phyloP scores from a whole-genome alignment of 1,139 yeast species.

The Kluyveromyces sp. region DNA sequence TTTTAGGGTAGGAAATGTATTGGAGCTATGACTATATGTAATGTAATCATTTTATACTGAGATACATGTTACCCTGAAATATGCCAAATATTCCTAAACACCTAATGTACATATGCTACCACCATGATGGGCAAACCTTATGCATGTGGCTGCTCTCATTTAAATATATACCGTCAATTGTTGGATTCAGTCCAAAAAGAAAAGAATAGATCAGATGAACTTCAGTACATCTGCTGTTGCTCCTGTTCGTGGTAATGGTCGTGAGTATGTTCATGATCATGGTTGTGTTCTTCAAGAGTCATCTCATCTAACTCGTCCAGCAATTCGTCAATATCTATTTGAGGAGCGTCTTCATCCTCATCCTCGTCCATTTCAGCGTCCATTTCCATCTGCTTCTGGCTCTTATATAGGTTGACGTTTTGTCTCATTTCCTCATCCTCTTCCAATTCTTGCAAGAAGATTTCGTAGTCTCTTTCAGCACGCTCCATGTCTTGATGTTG shows the following conservation, averaged over 20 bases:
- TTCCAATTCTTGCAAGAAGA: conserved; percentile 94
- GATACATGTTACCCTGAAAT: conserved; percentile 1
- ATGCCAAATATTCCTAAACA: conserved; percentile 1
- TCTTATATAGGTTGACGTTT: conserved; percentile 80
- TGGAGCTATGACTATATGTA: not conserved
- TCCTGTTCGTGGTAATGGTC: not conserved
- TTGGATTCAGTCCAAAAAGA: not conserved
- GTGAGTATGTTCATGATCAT: conserved; percentile 7
- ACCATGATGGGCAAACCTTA: not conserved
- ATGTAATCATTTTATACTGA: not conserved
- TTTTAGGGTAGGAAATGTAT: not conserved
- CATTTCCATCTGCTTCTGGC: conserved; percentile 32
- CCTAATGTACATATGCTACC: not conserved
- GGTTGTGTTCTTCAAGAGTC: conserved; percentile 51
- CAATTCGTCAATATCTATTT: conserved; percentile 71
- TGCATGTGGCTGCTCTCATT: not conserved
- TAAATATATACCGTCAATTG: not conserved
- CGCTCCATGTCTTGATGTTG: conserved; percentile 85
- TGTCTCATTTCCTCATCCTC: conserved; percentile 94
- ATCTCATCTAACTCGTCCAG: conserved; percentile 90
- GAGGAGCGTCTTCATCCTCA: conserved; percentile 68
- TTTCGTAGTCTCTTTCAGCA: conserved; percentile 91
- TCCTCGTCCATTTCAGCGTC: conserved; percentile 42
- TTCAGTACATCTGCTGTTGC: not conserved
- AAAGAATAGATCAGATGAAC: not conserved